Conservation (phyloP, 345 rosid genomes). For the Salix suchowensis region DNA sequence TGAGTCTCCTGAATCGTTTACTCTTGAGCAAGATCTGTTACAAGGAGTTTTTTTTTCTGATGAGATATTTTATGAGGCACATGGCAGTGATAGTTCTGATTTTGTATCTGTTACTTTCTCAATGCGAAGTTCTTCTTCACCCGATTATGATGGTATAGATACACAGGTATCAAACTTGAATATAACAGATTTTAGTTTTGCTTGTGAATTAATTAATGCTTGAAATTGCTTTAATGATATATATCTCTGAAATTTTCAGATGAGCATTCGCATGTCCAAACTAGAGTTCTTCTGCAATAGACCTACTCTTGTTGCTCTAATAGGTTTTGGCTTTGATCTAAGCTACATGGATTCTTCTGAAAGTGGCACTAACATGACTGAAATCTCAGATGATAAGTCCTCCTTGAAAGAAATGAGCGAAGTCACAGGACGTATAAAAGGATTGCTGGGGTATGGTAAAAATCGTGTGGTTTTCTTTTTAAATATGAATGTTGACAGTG, state of each 20-base stretch:
- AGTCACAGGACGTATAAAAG: conserved; percentile 68
- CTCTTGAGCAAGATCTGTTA: conserved; percentile 42
- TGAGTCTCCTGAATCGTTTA: conserved; percentile 45
- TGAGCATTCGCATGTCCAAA: conserved; percentile 93
- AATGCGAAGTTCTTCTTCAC: conserved; percentile 67
- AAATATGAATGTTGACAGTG: conserved; percentile 83
- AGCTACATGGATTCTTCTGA: conserved; percentile 34
- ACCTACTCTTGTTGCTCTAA: conserved; percentile 90
- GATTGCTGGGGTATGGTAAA: conserved; percentile 91
- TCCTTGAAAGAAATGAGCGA: conserved; percentile 56
- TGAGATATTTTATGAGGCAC: conserved; percentile 86
- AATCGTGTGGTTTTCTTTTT: conserved; percentile 84
- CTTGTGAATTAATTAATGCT: conserved; percentile 3
- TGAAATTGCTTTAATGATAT: conserved; percentile 27
- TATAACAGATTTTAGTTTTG: conserved; percentile 14
- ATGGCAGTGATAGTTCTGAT: conserved; percentile 62
- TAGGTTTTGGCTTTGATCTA: conserved; percentile 85
- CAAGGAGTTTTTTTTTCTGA: conserved; percentile 38
- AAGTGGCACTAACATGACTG: conserved; percentile 30
- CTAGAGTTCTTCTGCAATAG: conserved; percentile 93
- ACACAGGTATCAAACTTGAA: conserved; percentile 59
- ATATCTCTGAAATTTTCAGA: conserved; percentile 50
- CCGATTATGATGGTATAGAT: conserved; percentile 84
- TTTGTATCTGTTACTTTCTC: conserved; percentile 82
- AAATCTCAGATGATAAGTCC: conserved; percentile 41